Evolutionary conservation across 2,329 filamentous ascomycete species (phyloP).

Genomic region (Aspergillus oerlinghausenensis): DNA sequence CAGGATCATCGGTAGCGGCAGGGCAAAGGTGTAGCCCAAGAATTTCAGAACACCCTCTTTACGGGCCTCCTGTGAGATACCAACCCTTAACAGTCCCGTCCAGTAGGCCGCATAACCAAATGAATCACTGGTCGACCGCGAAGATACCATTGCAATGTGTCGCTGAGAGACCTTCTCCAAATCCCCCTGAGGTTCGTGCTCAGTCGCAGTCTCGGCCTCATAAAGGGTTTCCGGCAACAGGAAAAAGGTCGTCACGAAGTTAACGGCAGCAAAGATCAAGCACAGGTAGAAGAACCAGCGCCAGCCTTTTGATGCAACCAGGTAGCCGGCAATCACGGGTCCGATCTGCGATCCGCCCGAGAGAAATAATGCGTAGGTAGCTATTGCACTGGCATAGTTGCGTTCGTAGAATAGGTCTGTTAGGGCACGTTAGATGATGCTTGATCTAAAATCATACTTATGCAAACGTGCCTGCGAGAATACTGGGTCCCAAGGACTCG

Average conservation of each 20-base stretch:
- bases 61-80: constrained; percentile 17
- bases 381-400: constrained; percentile 30
- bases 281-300: constrained; percentile 36
- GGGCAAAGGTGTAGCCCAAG: constrained; percentile 15
- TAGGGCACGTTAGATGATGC: constrained; percentile 6
- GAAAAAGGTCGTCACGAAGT: constrained; percentile 29
- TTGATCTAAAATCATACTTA: no score
- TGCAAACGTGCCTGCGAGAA: constrained; percentile 23
- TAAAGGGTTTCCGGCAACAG: constrained; percentile 35
- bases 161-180: constrained; percentile 13
- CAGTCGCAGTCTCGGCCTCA: constrained; percentile 14
- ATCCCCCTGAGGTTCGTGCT: constrained; percentile 17
- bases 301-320: constrained; percentile 32
- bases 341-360: constrained; percentile 33
- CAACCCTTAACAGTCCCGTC: constrained; percentile 24
- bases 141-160: constrained; percentile 16
- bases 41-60: constrained; percentile 14
- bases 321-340: constrained; percentile 32
- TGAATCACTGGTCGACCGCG: neutral
- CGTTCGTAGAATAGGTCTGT: constrained; percentile 24
- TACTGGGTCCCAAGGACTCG: constrained; percentile 31
- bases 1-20: constrained; percentile 22
- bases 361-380: constrained; percentile 29
- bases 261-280: constrained; percentile 26
- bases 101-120: constrained; percentile 22